Conservation (phyloP, 768 basidiomycete genomes). For the Galerina marginata region DNA sequence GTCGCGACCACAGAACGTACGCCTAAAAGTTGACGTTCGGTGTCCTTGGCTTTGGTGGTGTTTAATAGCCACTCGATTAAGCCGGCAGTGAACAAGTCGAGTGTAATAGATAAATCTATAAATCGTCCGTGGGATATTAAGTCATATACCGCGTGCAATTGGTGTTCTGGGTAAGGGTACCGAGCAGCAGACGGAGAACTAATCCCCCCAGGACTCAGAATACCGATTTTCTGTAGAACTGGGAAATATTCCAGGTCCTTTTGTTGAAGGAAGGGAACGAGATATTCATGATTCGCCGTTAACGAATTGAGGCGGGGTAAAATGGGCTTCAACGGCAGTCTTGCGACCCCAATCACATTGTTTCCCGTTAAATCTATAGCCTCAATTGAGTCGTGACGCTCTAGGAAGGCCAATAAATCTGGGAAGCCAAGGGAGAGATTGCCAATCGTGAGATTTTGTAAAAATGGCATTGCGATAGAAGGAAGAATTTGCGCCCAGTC, state of each 20-base stretch:
- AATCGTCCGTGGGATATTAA: not conserved
- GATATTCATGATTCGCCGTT: constrained; percentile 3
- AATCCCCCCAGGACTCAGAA: not conserved
- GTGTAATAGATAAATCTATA: not conserved
- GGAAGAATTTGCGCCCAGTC: constrained; percentile 26
- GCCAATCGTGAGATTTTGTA: constrained; percentile 19
- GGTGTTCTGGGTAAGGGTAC: not conserved
- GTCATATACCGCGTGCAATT: constrained; percentile 1
- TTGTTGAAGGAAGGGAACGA: constrained; percentile 10
- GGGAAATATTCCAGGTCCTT: constrained; percentile 6
- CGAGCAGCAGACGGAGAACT: not conserved
- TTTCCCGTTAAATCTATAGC: constrained; percentile 21
- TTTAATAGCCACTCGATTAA: not conserved
- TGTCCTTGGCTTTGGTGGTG: not conserved
- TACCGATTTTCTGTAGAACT: not conserved
- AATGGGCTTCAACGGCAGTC: not conserved
- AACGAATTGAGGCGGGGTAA: constrained; percentile 9
- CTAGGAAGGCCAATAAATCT: constrained; percentile 24
- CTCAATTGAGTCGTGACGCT: constrained; percentile 25
- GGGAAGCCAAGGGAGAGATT: constrained; percentile 21
- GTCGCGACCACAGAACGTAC: not conserved
- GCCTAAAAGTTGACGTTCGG: not conserved
- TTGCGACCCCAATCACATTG: constrained; percentile 6
- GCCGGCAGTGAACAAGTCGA: not conserved
- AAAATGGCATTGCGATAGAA: constrained; percentile 15